These are phyloP conservation scores for Colletotrichum acutatum DNA, from an alignment of 2,329 filamentous ascomycete genomes.

Conservation along the genomic window DNA sequence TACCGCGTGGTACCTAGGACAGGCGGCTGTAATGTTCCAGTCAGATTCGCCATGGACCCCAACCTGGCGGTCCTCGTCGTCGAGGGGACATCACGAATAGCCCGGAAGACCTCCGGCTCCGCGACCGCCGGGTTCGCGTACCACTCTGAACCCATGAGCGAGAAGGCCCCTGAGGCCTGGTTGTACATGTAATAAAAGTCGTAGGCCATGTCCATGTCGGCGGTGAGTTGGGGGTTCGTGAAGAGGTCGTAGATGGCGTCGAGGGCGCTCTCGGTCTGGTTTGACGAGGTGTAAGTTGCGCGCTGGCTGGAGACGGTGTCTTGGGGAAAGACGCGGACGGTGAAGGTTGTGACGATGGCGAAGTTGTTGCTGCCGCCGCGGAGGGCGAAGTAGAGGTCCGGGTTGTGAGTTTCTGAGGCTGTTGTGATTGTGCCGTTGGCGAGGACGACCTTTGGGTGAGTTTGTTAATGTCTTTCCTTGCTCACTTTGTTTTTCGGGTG, in stretches of 20 bases:
- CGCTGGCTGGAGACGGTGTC: not conserved
- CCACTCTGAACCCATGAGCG: not conserved
- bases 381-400: constrained; percentile 68
- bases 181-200: not conserved
- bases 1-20: too few relatives aligned
- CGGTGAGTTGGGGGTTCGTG: not conserved
- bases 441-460: constrained; percentile 49
- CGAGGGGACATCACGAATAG: not conserved
- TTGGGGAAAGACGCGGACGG: not conserved
- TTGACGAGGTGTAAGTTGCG: not conserved
- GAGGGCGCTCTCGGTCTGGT: not conserved
- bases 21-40: not conserved
- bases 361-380: constrained; percentile 66
- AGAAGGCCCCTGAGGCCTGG: not conserved
- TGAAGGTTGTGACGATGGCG: constrained; percentile 63
- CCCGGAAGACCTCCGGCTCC: not conserved
- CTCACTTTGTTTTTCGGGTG: too few relatives aligned
- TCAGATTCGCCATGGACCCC: not conserved
- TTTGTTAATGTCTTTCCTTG: too few relatives aligned
- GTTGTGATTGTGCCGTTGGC: constrained; percentile 54
- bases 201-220: not conserved
- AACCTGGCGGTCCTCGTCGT: not conserved
- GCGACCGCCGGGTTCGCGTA: not conserved
- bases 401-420: constrained; percentile 53
- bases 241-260: not conserved